phyloP scores from a whole-genome alignment of 106 monocot genomes.

The Apostasia shenzhenica region DNA sequence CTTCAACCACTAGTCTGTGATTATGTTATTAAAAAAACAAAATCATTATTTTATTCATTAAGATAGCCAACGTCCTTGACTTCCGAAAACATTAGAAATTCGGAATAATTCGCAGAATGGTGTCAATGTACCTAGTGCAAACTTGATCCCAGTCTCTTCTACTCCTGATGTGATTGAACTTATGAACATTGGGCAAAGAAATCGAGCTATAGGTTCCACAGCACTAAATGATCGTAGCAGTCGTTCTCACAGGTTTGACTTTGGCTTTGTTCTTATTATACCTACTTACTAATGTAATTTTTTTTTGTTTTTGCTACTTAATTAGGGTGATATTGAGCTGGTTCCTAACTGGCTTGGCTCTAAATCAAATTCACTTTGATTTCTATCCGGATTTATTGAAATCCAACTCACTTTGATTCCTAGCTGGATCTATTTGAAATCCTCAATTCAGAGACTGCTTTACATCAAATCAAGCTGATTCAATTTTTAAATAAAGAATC shows the following conservation, averaged over 20 bases:
- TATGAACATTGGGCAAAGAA: constrained; percentile 80
- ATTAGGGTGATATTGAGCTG: no score
- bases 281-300: not conserved
- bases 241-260: constrained; percentile 74
- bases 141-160: constrained; percentile 62
- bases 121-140: constrained; percentile 81
- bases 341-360: no score
- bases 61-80: constrained; percentile 33
- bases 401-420: no score
- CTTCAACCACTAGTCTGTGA: not conserved
- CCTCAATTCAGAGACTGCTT: no score
- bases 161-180: constrained; percentile 78
- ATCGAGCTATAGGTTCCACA: constrained; percentile 78
- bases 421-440: no score
- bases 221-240: constrained; percentile 94
- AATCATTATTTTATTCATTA: no score
- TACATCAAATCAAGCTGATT: no score
- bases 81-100: constrained; percentile 67
- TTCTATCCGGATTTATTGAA: no score
- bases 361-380: no score
- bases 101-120: constrained; percentile 80
- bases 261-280: not conserved
- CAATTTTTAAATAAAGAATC: no score
- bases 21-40: not conserved
- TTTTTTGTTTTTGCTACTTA: no score